phyloP scores from a whole-genome alignment of 2,329 filamentous ascomycete species.

The Cercospora zeae-maydis region DNA sequence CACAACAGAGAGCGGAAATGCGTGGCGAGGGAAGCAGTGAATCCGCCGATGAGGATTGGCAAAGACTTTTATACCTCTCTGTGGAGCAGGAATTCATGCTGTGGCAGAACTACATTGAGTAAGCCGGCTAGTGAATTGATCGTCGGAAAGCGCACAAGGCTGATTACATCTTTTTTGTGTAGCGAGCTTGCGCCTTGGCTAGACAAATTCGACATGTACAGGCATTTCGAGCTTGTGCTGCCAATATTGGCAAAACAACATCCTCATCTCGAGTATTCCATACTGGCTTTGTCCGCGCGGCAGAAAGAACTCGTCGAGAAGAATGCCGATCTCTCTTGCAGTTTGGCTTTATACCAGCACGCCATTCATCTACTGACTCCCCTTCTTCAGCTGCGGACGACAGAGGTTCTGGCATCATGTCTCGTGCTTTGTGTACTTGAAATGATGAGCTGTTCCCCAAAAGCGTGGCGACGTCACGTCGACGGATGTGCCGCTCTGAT shows the following conservation, averaged over 20 bases:
- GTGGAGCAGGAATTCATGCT: constrained; percentile 32
- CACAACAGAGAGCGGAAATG: constrained; percentile 5
- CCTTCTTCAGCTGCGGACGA: constrained; percentile 44
- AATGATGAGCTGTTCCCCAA: constrained; percentile 48
- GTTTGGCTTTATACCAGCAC: constrained; percentile 53
- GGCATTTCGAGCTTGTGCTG: constrained; percentile 52
- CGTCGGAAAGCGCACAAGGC: background rate
- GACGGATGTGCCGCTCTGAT: constrained; percentile 56
- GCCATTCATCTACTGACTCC: constrained; percentile 47
- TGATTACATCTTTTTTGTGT: background rate
- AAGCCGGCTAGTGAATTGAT: background rate
- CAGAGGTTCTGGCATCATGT: constrained; percentile 47
- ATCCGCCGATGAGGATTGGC: constrained; percentile 25
- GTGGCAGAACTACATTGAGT: constrained; percentile 47
- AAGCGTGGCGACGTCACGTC: constrained; percentile 54
- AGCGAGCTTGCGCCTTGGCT: constrained; percentile 54
- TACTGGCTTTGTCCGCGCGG: constrained; percentile 53
- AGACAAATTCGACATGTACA: constrained; percentile 55
- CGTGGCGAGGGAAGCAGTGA: constrained; percentile 13
- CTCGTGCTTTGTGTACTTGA: constrained; percentile 50
- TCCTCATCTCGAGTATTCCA: constrained; percentile 47
- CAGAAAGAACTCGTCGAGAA: constrained; percentile 52
- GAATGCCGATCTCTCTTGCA: constrained; percentile 46
- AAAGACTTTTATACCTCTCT: constrained; percentile 29
- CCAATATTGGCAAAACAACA: constrained; percentile 49